These are phyloP conservation scores for Lenzites betulinus DNA, from an alignment of 768 basidiomycete genomes.

Conservation along the genomic window DNA sequence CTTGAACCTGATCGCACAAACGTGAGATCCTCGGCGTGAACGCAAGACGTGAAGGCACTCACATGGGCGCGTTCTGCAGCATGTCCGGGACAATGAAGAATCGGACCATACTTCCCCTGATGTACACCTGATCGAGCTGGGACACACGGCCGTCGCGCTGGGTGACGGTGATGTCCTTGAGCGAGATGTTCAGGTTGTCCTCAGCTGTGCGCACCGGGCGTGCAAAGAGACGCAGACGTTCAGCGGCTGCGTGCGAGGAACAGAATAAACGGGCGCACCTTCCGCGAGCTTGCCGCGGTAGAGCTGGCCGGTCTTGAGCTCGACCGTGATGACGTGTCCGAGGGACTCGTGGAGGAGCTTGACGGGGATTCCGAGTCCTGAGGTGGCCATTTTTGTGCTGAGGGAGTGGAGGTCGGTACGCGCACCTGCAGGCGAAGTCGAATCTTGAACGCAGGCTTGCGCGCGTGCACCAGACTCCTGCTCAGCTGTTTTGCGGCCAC, in stretches of 20 bases:
- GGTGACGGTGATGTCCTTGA: constrained; percentile 97
- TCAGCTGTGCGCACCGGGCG: constrained; percentile 91
- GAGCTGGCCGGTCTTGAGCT: constrained; percentile 95
- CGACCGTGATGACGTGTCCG: constrained; percentile 96
- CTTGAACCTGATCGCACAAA: constrained; percentile 78
- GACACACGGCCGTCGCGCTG: constrained; percentile 98
- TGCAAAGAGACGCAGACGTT: constrained; percentile 26
- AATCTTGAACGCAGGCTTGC: constrained; percentile 11
- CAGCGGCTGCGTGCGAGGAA: not conserved
- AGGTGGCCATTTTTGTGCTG: constrained; percentile 41
- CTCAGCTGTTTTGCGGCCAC: not conserved
- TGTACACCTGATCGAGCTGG: constrained; percentile 98
- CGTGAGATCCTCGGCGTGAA: constrained; percentile 1
- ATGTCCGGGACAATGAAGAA: constrained; percentile 99
- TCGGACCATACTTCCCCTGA: constrained; percentile 95
- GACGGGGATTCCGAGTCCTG: constrained; percentile 88
- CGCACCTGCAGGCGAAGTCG: not conserved
- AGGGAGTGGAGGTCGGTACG: not conserved
- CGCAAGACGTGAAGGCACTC: constrained; percentile 35
- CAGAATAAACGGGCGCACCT: constrained; percentile 52
- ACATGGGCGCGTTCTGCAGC: constrained; percentile 99
- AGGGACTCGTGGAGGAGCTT: constrained; percentile 96
- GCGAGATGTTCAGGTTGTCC: constrained; percentile 95
- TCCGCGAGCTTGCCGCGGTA: constrained; percentile 98
- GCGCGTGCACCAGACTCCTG: constrained; percentile 10